These are phyloP conservation scores for Gnetum montanum DNA, from an alignment of 75 land plant species.

Conservation along the genomic window DNA sequence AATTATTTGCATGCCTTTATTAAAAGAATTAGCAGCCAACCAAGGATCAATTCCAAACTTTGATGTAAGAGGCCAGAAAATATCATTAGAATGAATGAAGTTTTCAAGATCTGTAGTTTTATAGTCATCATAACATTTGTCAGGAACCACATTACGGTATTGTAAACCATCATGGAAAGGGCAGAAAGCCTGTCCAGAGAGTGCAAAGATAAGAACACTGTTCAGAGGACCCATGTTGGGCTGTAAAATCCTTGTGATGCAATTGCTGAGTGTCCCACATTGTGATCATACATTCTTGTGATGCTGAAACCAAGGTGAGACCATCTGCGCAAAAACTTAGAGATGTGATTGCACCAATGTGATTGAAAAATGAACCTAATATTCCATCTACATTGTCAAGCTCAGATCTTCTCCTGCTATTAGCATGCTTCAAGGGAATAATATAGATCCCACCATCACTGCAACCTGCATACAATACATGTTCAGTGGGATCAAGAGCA, in stretches of 20 bases:
- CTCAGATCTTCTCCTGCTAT: background rate
- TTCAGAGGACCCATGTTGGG: conserved; percentile 28
- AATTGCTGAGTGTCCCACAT: conserved; percentile 42
- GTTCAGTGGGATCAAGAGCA: conserved; percentile 36
- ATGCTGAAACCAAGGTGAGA: conserved; percentile 34
- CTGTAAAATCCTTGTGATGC: conserved; percentile 22
- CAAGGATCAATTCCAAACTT: too few species aligned
- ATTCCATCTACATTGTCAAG: conserved; percentile 16
- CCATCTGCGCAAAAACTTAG: conserved; percentile 42
- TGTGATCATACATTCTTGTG: conserved; percentile 50
- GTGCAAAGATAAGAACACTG: conserved; percentile 11
- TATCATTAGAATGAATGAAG: too few species aligned
- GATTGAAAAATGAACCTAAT: conserved; percentile 10
- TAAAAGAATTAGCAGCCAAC: too few species aligned
- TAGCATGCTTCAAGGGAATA: conserved; percentile 23
- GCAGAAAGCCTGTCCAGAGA: background rate
- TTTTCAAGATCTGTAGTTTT: too few species aligned
- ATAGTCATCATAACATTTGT: too few species aligned
- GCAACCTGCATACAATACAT: conserved; percentile 49
- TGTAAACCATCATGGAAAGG: background rate
- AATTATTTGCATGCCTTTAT: background rate
- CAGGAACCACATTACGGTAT: too few species aligned
- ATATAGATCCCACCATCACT: conserved; percentile 51
- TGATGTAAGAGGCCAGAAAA: too few species aligned
- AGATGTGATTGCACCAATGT: conserved; percentile 33